Evolutionary conservation across 202 grass and related monocot species (phyloP).

Genomic region (Schoenoplectus tabernaemontani): DNA sequence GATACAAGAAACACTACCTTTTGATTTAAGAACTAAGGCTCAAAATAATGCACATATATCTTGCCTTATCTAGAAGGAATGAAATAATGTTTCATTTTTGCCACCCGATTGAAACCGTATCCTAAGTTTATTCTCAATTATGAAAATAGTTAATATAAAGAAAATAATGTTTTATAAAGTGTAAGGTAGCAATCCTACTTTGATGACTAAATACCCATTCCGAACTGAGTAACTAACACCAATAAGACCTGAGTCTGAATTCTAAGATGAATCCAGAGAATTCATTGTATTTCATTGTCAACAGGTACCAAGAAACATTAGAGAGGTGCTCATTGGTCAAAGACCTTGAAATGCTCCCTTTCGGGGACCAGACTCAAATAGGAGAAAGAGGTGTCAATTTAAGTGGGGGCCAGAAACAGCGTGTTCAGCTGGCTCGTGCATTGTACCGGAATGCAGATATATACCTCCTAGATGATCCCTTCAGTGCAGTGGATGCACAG

Average conservation of each 20-base stretch:
- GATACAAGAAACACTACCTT: neutral
- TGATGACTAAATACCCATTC: neutral
- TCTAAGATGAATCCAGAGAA: neutral
- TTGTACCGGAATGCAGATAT: conserved; percentile 80
- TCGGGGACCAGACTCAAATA: conserved; percentile 73
- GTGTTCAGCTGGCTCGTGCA: conserved; percentile 87
- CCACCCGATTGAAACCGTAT: neutral
- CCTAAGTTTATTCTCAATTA: neutral
- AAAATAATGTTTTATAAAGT: neutral
- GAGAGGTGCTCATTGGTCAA: conserved; percentile 67
- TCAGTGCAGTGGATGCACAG: conserved; percentile 94
- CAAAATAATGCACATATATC: neutral
- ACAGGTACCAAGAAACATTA: conserved; percentile 47
- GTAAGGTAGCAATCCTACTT: neutral
- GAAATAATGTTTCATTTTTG: neutral
- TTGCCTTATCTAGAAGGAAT: neutral
- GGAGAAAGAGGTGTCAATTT: conserved; percentile 94
- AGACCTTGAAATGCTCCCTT: conserved; percentile 71
- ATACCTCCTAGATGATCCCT: conserved; percentile 94
- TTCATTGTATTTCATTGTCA: neutral
- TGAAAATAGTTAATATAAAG: neutral
- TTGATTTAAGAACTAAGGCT: neutral
- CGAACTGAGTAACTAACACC: neutral
- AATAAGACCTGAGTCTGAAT: neutral
- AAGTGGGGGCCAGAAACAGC: conserved; percentile 96